Conservation (phyloP, 768 basidiomycete species). For the Russula sp. region DNA sequence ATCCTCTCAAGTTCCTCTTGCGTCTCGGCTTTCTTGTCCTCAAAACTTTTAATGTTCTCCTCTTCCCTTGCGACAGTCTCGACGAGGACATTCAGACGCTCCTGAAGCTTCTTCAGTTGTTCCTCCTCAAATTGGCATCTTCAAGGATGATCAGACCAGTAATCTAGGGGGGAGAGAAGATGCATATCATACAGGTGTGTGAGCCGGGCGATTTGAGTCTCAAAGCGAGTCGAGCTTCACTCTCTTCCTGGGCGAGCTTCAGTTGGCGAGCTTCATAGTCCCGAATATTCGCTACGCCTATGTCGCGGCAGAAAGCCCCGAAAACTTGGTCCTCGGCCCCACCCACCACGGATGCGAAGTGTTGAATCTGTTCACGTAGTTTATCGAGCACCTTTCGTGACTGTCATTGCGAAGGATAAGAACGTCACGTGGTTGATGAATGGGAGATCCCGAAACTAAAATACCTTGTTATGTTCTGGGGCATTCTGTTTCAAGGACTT, state of each 20-base stretch:
- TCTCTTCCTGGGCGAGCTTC: conserved; percentile 84
- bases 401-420: conserved; percentile 37
- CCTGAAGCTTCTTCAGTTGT: conserved; percentile 60
- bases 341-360: conserved; percentile 58
- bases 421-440: background rate
- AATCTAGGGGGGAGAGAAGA: conserved; percentile 1
- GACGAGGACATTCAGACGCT: conserved; percentile 57
- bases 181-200: conserved; percentile 67
- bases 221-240: conserved; percentile 78
- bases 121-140: conserved; percentile 83
- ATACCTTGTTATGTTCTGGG: conserved; percentile 72
- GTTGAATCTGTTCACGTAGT: conserved; percentile 54
- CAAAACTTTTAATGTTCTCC: conserved; percentile 50
- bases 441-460: background rate
- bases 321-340: conserved; percentile 81
- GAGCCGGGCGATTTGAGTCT: conserved; percentile 82
- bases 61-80: conserved; percentile 52
- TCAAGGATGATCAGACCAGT: conserved; percentile 6
- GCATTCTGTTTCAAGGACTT: conserved; percentile 61
- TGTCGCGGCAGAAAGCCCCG: conserved; percentile 69
- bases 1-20: conserved; percentile 59
- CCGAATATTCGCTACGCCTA: conserved; percentile 77
- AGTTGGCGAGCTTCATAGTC: conserved; percentile 93
- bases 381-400: conserved; percentile 50
- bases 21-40: conserved; percentile 52